These are phyloP conservation scores for Magnaporthiopsis poae DNA, from an alignment of 2,329 filamentous ascomycete genomes.

Conservation along the genomic window DNA sequence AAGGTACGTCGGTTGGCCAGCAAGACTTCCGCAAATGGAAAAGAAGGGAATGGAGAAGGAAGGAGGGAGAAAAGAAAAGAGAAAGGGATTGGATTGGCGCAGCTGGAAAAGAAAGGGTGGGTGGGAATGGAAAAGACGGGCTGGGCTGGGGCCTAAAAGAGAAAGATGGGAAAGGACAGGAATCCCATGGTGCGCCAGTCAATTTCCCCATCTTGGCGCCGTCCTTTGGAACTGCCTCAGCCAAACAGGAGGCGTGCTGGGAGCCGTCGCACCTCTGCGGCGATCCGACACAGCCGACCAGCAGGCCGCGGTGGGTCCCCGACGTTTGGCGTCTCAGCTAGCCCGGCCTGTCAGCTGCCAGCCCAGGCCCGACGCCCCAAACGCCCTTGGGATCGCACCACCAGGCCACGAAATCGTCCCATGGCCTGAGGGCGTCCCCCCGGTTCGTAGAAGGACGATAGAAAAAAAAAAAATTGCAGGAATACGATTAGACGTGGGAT, in stretches of 20 bases:
- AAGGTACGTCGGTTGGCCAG: conserved; percentile 5
- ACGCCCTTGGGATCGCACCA: neutral
- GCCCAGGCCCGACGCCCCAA: neutral
- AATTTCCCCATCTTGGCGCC: conserved; percentile 2
- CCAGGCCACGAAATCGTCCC: neutral
- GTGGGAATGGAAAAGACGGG: neutral
- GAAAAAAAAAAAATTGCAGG: no score
- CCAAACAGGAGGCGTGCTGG: neutral
- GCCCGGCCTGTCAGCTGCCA: neutral
- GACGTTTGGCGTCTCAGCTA: neutral
- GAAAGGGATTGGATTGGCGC: conserved; percentile 2
- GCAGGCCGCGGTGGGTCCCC: neutral
- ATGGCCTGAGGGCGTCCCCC: neutral
- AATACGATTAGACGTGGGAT: no score
- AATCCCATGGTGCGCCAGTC: neutral
- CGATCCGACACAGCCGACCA: neutral
- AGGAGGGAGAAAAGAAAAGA: no score
- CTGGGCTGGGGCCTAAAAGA: neutral
- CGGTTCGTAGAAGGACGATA: no score
- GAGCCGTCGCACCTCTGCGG: neutral
- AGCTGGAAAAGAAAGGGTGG: neutral
- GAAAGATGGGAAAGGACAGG: conserved; percentile 1
- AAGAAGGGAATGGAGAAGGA: neutral
- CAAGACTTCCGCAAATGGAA: neutral
- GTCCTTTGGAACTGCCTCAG: no score